phyloP scores from a whole-genome alignment of 495 filamentous ascomycete genomes.

The Bombardia bombarda region DNA sequence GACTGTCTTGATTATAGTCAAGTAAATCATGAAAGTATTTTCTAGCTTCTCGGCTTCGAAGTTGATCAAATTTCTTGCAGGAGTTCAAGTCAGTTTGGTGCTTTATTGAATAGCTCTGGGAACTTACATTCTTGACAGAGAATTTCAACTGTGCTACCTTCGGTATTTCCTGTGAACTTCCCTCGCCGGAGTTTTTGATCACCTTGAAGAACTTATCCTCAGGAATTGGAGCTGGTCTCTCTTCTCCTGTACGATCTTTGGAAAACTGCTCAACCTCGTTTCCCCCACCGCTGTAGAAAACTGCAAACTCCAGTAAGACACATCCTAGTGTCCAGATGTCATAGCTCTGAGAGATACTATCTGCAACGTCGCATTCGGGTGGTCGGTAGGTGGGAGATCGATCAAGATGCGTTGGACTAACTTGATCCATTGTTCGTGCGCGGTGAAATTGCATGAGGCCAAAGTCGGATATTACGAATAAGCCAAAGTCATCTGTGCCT shows the following conservation, averaged over 20 bases:
- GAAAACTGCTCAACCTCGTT: not conserved
- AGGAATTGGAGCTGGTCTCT: not conserved
- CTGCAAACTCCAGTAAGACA: slow-evolving; percentile 1
- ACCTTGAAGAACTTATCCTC: slow-evolving; percentile 1
- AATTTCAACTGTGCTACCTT: not conserved
- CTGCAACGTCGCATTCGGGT: slow-evolving; percentile 1
- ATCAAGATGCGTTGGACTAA: not conserved
- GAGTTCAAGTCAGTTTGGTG: not conserved
- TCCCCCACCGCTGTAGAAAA: not conserved
- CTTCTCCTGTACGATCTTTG: not conserved
- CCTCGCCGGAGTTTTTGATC: not conserved
- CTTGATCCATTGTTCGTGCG: not conserved
- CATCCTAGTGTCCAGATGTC: slow-evolving; percentile 3
- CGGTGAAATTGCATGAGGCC: slow-evolving; percentile 1
- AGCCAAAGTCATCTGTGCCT: not conserved
- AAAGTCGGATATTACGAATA: slow-evolving; percentile 4
- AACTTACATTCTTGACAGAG: not conserved
- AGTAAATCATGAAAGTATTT: not conserved
- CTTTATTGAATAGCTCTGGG: not conserved
- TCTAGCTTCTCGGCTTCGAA: not conserved
- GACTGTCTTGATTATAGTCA: not conserved
- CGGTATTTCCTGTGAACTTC: not conserved
- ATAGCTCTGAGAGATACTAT: not conserved
- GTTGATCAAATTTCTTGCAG: not conserved
- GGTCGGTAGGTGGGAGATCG: not conserved